These are phyloP conservation scores for Quercus phellos DNA, from an alignment of 331 rosid genomes.

Conservation along the genomic window DNA sequence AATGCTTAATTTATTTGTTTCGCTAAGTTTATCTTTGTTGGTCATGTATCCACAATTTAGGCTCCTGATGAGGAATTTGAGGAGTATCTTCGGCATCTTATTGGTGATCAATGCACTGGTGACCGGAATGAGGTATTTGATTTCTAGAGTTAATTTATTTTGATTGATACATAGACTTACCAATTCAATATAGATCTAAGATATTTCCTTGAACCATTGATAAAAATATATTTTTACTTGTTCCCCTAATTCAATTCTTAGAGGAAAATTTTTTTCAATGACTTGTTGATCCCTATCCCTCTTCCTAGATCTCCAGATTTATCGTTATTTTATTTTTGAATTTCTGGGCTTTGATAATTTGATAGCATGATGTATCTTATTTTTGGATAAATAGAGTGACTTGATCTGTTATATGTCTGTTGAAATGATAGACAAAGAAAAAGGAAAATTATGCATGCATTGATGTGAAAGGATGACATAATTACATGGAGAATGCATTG, in stretches of 20 bases:
- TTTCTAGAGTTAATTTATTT: neutral
- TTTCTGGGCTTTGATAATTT: neutral
- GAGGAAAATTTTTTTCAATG: too few relatives aligned
- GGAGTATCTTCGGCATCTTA: conserved; percentile 79
- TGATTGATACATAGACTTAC: neutral
- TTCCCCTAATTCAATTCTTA: too few relatives aligned
- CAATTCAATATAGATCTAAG: too few relatives aligned
- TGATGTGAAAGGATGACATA: neutral
- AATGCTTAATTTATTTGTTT: conserved; percentile 11
- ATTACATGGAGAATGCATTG: neutral
- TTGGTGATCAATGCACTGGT: conserved; percentile 71
- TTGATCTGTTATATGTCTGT: neutral
- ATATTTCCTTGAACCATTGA: too few relatives aligned
- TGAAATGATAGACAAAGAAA: neutral
- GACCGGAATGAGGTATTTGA: conserved; percentile 74
- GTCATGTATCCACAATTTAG: conserved; percentile 36
- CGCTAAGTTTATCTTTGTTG: conserved; percentile 11
- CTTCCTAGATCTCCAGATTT: too few relatives aligned
- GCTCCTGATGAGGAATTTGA: conserved; percentile 98
- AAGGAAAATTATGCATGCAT: neutral
- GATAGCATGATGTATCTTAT: neutral
- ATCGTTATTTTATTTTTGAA: too few relatives aligned
- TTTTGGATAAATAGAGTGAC: neutral
- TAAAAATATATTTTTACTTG: too few relatives aligned
- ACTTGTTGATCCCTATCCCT: too few relatives aligned